phyloP scores from a whole-genome alignment of 768 basidiomycete species.

The Macrolepiota albuminosa region DNA sequence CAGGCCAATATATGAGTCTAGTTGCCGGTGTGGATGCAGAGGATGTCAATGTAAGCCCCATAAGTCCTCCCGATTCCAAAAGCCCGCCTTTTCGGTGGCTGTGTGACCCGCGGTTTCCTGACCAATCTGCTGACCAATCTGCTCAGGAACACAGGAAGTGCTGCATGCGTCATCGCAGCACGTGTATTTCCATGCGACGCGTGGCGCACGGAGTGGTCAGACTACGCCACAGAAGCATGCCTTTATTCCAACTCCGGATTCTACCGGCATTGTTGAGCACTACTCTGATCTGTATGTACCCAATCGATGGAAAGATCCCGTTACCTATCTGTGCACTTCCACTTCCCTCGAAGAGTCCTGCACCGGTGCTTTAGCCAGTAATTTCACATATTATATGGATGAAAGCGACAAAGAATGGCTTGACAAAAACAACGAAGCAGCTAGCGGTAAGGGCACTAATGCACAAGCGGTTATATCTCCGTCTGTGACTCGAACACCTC shows the following conservation, averaged over 20 bases:
- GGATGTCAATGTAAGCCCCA: conserved; percentile 81
- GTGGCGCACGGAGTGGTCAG: background rate
- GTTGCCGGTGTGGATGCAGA: conserved; percentile 89
- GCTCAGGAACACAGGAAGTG: conserved; percentile 49
- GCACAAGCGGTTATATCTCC: background rate
- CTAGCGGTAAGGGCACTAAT: conserved; percentile 39
- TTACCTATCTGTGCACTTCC: conserved; percentile 74
- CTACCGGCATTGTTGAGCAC: conserved; percentile 71
- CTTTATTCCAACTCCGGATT: conserved; percentile 92
- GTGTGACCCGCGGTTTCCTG: conserved; percentile 47
- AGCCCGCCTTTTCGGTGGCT: conserved; percentile 39
- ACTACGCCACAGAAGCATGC: conserved; percentile 38
- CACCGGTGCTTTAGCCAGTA: conserved; percentile 55
- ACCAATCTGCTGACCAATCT: conserved; percentile 37
- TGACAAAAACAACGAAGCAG: conserved; percentile 82
- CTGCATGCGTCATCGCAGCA: conserved; percentile 32
- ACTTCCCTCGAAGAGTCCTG: conserved; percentile 79
- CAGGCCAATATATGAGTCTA: conserved; percentile 61
- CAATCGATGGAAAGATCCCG: conserved; percentile 72
- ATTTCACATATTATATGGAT: conserved; percentile 91
- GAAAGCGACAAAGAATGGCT: conserved; percentile 96
- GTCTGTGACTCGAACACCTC: background rate
- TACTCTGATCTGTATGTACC: conserved; percentile 73
- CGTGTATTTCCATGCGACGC: conserved; percentile 11
- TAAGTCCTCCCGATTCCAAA: conserved; percentile 31